Evolutionary conservation across 2,329 filamentous ascomycete genomes (phyloP).

Genomic region (Furcasterigmium furcatum): DNA sequence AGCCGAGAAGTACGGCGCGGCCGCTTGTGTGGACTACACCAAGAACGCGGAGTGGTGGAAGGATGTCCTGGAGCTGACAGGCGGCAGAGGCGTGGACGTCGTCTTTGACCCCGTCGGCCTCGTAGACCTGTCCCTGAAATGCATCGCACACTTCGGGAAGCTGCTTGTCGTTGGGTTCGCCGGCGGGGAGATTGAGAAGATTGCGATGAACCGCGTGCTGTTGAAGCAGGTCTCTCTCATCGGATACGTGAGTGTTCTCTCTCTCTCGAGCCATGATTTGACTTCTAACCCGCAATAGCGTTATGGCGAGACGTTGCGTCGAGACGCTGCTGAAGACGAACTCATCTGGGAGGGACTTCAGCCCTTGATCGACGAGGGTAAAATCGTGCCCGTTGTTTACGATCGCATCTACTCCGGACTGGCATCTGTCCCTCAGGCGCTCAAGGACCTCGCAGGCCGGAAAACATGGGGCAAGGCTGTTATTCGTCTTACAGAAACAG

Average conservation of each 20-base stretch:
- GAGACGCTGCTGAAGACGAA: slow-evolving; percentile 40
- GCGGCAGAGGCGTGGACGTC: slow-evolving; percentile 49
- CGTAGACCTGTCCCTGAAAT: slow-evolving; percentile 50
- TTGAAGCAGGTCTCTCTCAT: slow-evolving; percentile 49
- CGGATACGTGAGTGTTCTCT: slow-evolving; percentile 40
- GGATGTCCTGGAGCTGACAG: slow-evolving; percentile 42
- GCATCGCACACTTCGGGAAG: slow-evolving; percentile 48
- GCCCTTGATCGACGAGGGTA: slow-evolving; percentile 39
- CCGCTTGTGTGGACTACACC: slow-evolving; percentile 36
- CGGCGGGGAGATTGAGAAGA: slow-evolving; percentile 72
- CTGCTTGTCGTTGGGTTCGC: slow-evolving; percentile 55
- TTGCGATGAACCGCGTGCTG: slow-evolving; percentile 51
- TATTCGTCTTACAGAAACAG: slow-evolving; percentile 31
- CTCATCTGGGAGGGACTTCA: slow-evolving; percentile 49
- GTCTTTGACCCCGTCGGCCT: slow-evolving; percentile 57
- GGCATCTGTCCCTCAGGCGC: slow-evolving; percentile 41
- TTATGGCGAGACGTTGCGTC: slow-evolving; percentile 53
- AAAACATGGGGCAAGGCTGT: slow-evolving; percentile 56
- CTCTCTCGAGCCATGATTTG: neutral
- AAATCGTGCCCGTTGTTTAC: slow-evolving; percentile 49
- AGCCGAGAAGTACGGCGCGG: slow-evolving; percentile 33
- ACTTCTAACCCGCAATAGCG: slow-evolving; percentile 37
- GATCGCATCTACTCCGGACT: slow-evolving; percentile 44
- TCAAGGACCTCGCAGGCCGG: slow-evolving; percentile 45
- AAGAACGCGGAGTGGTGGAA: slow-evolving; percentile 41